Percentiles rank a stretch among this genome's conserved stretches.
Conservation (phyloP, 2,329 filamentous ascomycete genomes). For the Aspergillus sergii region DNA sequence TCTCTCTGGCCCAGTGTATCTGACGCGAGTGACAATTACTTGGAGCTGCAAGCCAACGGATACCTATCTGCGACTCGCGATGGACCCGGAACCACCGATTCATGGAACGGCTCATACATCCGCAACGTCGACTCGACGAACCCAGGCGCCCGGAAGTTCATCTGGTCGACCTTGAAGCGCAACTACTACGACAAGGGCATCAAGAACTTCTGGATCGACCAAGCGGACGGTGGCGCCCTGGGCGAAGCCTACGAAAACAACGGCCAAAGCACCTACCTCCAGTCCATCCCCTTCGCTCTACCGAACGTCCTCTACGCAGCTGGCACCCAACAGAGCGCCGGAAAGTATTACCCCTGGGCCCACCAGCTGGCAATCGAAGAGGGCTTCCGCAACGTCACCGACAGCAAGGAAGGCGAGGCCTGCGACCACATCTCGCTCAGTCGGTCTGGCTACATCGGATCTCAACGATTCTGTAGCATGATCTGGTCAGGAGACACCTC, state of each 20-base stretch:
- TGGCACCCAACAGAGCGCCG: conserved; percentile 58
- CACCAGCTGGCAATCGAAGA: conserved; percentile 63
- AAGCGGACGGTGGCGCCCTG: conserved; percentile 56
- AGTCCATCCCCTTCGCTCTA: conserved; percentile 32
- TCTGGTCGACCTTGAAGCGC: conserved; percentile 59
- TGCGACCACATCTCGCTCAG: conserved; percentile 53
- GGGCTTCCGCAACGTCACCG: conserved; percentile 54
- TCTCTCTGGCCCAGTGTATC: conserved; percentile 69
- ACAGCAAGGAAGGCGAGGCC: conserved; percentile 48
- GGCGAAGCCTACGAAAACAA: conserved; percentile 41
- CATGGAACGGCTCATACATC: conserved; percentile 58
- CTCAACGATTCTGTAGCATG: conserved; percentile 63
- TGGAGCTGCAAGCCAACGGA: conserved; percentile 61
- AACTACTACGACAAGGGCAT: conserved; percentile 65
- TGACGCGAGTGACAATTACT: conserved; percentile 57
- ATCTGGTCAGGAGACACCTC: conserved; percentile 65
- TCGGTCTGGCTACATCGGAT: conserved; percentile 56
- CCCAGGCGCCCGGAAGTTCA: conserved; percentile 56
- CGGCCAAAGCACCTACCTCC: conserved; percentile 54
- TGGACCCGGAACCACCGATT: conserved; percentile 58
- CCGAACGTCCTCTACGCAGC: conserved; percentile 56
- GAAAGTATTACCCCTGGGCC: conserved; percentile 61
- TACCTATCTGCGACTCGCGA: conserved; percentile 60
- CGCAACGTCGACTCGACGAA: conserved; percentile 64
- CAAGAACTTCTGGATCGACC: conserved; percentile 66